Evolutionary conservation across 768 basidiomycete genomes (phyloP), one percentile per base, ranked within the genome.

Genomic region (Trametes villosa): DNA sequence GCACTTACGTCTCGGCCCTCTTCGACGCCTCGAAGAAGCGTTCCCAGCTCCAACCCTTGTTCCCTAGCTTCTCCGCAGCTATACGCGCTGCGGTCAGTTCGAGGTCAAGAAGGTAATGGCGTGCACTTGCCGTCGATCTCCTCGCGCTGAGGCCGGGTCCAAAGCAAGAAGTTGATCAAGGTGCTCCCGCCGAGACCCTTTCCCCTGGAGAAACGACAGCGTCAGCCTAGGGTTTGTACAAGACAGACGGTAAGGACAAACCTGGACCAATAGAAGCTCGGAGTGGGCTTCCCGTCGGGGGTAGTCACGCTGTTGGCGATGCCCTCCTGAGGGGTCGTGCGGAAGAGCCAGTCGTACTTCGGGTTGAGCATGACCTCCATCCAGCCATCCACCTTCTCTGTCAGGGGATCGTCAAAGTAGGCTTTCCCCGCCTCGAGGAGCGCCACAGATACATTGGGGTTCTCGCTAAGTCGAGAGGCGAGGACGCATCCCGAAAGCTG

Each of bases 11-110:
- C 26, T 68, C 65, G 7, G 54, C 74, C 59, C 79, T 79, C 47
- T 77, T 75, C 9, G 70, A 53, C 53, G 75, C 79, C 20, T 77
- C 74, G 26, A 48, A 33, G 42, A 59, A 62, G 2, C 40, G 27
- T 0, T 73, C 66, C 81, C 80, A 85, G 63, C 82, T 83, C 83
- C 83, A 86, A 6, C 83, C 83, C 1, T 75, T 73, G 57, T 84
- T 84, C 7, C 83, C 83, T n/a, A 86, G 72, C 52, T 73, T 71
- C 64, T 83, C 83, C 48, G 79, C 71, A 7, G 60, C 65, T 67
- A 44, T n/a, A 34, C 24, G 13, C 18, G 13, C 9, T 7, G 26
- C 22, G 3, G 33, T 34, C 20, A 20, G 42, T n/a, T 18, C n/a
- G 40, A n/a, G 18, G 6, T 5, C 9, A 41, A 17, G 18, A 5